phyloP scores from a whole-genome alignment of 345 rosid genomes.

The Corchorus olitorius region DNA sequence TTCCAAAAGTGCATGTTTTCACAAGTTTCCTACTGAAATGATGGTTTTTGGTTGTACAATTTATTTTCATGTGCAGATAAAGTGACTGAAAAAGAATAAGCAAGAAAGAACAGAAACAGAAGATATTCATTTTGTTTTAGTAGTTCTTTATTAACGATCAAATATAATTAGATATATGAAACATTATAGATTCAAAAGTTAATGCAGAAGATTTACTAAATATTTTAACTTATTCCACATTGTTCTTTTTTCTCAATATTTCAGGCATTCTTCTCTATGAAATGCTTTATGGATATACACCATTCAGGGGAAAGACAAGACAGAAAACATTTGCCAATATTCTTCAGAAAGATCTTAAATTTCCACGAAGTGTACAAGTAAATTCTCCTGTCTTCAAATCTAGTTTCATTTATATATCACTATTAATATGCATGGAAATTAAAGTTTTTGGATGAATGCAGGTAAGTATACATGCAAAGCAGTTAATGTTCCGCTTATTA shows the following conservation, averaged over 20 bases:
- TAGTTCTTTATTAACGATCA: too few species aligned
- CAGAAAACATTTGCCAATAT: conserved; percentile 91
- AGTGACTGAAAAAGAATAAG: neutral
- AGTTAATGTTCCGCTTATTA: conserved; percentile 69
- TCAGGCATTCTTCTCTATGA: conserved; percentile 85
- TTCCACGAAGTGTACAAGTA: conserved; percentile 70
- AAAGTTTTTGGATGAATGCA: conserved; percentile 26
- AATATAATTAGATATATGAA: too few species aligned
- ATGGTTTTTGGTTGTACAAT: neutral
- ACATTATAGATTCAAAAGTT: too few species aligned
- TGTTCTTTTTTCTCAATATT: conserved; percentile 2
- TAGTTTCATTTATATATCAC: too few species aligned
- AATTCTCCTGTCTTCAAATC: conserved; percentile 1
- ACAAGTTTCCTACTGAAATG: neutral
- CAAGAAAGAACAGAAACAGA: neutral
- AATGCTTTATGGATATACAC: conserved; percentile 97
- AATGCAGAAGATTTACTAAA: too few species aligned
- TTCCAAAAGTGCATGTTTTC: neutral
- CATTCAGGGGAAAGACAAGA: conserved; percentile 93
- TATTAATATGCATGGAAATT: neutral
- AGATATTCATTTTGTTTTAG: too few species aligned
- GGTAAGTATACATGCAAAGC: conserved; percentile 81
- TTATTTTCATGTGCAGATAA: neutral
- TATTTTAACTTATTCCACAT: neutral
- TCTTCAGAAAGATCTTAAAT: conserved; percentile 86